These are phyloP conservation scores for Myriosclerotinia scirpicola DNA, from an alignment of 2,329 filamentous ascomycete genomes.

Conservation along the genomic window DNA sequence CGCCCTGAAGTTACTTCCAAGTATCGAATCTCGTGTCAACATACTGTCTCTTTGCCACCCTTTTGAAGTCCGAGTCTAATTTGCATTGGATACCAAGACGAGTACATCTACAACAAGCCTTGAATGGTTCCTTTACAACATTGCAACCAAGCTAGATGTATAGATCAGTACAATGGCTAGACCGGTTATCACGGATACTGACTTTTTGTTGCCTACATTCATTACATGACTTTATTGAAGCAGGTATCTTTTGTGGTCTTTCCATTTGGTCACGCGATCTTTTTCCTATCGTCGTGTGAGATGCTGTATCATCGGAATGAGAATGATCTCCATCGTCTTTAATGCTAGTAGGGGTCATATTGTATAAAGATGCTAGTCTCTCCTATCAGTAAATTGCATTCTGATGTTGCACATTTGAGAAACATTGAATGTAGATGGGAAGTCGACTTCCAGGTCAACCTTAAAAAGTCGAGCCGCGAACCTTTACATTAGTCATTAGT, in stretches of 20 bases:
- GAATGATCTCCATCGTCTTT: constrained; percentile 19
- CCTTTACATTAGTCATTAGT: too few species aligned
- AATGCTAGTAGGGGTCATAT: constrained; percentile 6
- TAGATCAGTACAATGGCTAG: background rate
- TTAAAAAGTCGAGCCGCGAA: too few species aligned
- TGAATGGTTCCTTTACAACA: constrained; percentile 63
- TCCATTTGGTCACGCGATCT: constrained; percentile 21
- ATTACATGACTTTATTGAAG: constrained; percentile 24
- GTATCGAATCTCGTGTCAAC: background rate
- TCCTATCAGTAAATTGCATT: too few species aligned
- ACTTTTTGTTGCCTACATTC: constrained; percentile 71
- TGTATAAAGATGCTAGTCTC: too few species aligned
- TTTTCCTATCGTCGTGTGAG: constrained; percentile 13
- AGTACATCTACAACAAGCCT: constrained; percentile 60
- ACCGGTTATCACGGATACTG: constrained; percentile 18
- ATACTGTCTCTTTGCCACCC: constrained; percentile 54
- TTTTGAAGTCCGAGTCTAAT: constrained; percentile 69
- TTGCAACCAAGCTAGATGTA: constrained; percentile 61
- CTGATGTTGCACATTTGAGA: too few species aligned
- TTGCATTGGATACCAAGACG: constrained; percentile 64
- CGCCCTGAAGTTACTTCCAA: background rate
- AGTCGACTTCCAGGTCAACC: too few species aligned
- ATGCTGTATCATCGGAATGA: constrained; percentile 17
- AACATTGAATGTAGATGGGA: too few species aligned
- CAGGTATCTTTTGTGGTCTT: constrained; percentile 15